Base-by-base conservation (phyloP, 1,284 basidiomycete species). In the Fomitiporia mediterranea region DNA sequence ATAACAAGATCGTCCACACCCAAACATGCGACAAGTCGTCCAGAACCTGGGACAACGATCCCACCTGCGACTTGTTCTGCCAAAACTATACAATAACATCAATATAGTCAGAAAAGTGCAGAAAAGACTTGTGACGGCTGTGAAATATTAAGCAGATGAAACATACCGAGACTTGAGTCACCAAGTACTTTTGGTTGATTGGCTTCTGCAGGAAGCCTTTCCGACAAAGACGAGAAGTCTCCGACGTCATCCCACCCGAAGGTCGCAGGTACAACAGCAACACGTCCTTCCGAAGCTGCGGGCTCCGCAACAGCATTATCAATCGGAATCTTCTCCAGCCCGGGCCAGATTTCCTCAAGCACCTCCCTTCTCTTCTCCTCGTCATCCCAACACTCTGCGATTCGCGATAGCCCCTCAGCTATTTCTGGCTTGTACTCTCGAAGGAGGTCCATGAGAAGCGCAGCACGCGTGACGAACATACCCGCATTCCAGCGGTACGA, bases 201-300 rank as follows among this genome's bases (percentile, higher is more conserved):
- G 19, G 80, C 75, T 67, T 91, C 89, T 0, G 89, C 87, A 21
- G 89, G 89, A 32, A 91, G 70, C 50, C 90, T 75, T 66, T 90
- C 89, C 2, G 89, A 83, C 28, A 91, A 78, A 46, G 89, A 91
- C 46, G 89, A 89, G 71, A 91, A 91, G 68, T 91, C 89, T 62
- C 89, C 89, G 55, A 91, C 89, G 65, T 91, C 89, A 66, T 91
- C 89, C 89, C 89, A 91, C 75, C 89, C 89, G 66, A 91, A 91
- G 7, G 89, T 91, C 19, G 89, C 89, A 30, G 89, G 89, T 13
- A 91, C 85, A 52, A 91, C 89, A 19, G 89, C 89, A 58, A 91
- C 89, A 43, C 82, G 80, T 46, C 87, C 85, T 63, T 85, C 78
- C 30, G 78, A 70, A 35, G 89, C 82, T 48, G 89, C 89, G 38